Percentiles rank a stretch among this genome's conserved stretches.
phyloP scores from a whole-genome alignment of 805 yeast genomes.

The Metschnikowia gelsemii region DNA sequence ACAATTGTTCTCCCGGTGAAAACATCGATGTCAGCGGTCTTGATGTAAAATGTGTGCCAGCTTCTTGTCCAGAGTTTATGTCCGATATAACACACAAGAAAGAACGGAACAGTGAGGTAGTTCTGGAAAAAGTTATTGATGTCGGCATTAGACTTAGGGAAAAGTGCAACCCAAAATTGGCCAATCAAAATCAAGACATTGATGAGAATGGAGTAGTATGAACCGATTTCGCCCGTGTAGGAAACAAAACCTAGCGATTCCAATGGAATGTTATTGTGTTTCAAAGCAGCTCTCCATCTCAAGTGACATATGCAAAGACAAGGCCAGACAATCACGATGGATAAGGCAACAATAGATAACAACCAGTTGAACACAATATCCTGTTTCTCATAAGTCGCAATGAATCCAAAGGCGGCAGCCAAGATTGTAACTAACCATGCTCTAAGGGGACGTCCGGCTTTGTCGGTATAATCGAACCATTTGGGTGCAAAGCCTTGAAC shows the following conservation, averaged over 20 bases:
- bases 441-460: slow-evolving; percentile 30
- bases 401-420: slow-evolving; percentile 26
- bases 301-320: slow-evolving; percentile 29
- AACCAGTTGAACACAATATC: slow-evolving; percentile 34
- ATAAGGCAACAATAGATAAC: slow-evolving; percentile 30
- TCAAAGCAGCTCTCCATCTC: slow-evolving; percentile 32
- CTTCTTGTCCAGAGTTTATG: slow-evolving; percentile 25
- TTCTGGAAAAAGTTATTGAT: slow-evolving; percentile 30
- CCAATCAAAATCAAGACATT: slow-evolving; percentile 38
- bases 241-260: slow-evolving; percentile 29
- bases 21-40: slow-evolving; percentile 25
- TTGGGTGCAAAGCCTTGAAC: slow-evolving; percentile 30
- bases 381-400: slow-evolving; percentile 32
- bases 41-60: slow-evolving; percentile 24
- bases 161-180: slow-evolving; percentile 47
- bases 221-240: slow-evolving; percentile 42
- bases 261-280: slow-evolving; percentile 24
- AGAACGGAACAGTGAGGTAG: slow-evolving; percentile 27
- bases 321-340: slow-evolving; percentile 29
- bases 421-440: slow-evolving; percentile 27
- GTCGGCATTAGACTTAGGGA: slow-evolving; percentile 29
- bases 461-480: slow-evolving; percentile 30
- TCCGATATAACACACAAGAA: slow-evolving; percentile 24
- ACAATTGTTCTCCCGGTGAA: slow-evolving; percentile 23
- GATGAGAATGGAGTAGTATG: slow-evolving; percentile 32